Evolutionary conservation across 1,139 yeast species (phyloP).

Genomic region (Candida sanyaensis): DNA sequence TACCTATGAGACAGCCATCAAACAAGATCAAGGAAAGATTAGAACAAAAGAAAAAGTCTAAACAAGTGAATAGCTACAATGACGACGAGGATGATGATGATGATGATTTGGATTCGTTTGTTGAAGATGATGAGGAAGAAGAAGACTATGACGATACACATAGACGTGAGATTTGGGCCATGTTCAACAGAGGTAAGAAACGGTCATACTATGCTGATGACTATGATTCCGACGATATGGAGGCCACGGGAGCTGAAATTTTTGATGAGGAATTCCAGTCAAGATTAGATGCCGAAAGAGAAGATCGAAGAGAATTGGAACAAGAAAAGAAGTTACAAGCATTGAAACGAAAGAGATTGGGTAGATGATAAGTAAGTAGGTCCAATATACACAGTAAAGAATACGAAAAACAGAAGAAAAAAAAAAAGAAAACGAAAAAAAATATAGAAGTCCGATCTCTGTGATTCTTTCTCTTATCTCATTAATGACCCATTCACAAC

Average conservation of each 20-base stretch:
- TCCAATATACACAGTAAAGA: background rate
- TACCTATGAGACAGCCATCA: conserved; percentile 22
- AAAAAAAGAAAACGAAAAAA: background rate
- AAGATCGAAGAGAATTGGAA: conserved; percentile 64
- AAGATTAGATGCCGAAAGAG: conserved; percentile 57
- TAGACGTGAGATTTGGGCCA: conserved; percentile 85
- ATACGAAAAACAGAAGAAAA: conserved; percentile 1
- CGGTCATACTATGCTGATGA: conserved; percentile 51
- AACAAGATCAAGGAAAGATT: conserved; percentile 30
- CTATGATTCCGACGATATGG: conserved; percentile 78
- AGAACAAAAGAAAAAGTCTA: conserved; percentile 16
- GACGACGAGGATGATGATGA: conserved; percentile 33
- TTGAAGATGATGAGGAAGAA: conserved; percentile 39
- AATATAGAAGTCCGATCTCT: background rate
- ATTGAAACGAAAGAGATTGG: conserved; percentile 26
- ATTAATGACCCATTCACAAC: conserved; percentile 21
- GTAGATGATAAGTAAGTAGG: background rate
- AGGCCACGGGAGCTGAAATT: conserved; percentile 88
- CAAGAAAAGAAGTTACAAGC: conserved; percentile 52
- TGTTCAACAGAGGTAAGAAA: conserved; percentile 69
- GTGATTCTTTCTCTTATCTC: background rate
- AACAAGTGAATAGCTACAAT: conserved; percentile 6
- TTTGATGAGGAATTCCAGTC: conserved; percentile 78
- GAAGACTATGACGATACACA: conserved; percentile 50
- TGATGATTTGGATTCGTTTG: conserved; percentile 50